A percentile compares a stretch with the other conserved stretches of the same genome.
These are phyloP conservation scores for Cladosporium sp. DNA, from an alignment of 2,329 filamentous ascomycete genomes.

Conservation along the genomic window DNA sequence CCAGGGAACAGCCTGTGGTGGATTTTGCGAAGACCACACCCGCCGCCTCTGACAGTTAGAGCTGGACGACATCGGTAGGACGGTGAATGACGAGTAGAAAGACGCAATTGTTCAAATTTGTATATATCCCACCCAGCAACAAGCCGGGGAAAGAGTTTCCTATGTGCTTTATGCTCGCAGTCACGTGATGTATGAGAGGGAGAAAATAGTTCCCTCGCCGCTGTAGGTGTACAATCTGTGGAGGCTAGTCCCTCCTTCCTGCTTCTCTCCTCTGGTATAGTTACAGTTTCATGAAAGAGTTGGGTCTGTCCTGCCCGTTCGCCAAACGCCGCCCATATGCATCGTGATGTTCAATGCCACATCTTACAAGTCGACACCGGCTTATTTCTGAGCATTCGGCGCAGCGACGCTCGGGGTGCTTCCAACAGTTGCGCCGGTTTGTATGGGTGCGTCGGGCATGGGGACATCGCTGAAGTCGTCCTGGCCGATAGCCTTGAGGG, in stretches of 20 bases:
- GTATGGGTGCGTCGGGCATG: constrained; percentile 68
- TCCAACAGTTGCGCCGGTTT: constrained; percentile 31
- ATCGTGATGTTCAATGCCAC: not conserved
- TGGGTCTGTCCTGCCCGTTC: constrained; percentile 6
- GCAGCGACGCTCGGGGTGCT: not conserved
- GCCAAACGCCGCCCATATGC: constrained; percentile 12
- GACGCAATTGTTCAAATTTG: constrained; percentile 8
- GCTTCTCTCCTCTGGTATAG: not conserved
- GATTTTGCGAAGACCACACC: constrained; percentile 24
- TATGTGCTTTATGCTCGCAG: not conserved
- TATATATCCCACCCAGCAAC: constrained; percentile 8
- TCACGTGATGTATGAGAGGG: not conserved
- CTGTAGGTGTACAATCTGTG: not conserved
- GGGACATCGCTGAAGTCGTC: constrained; percentile 96
- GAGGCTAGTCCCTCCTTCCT: not conserved
- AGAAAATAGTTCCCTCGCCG: not conserved
- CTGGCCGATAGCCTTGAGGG: constrained; percentile 82
- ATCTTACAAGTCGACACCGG: not conserved
- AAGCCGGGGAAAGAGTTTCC: constrained; percentile 8
- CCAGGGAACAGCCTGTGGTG: constrained; percentile 27
- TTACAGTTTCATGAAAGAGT: not conserved
- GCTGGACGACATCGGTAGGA: too few relatives aligned
- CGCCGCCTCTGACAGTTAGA: constrained; percentile 15
- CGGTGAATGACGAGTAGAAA: not conserved
- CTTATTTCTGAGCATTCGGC: constrained; percentile 2